Conservation (phyloP, 148 eudicot species). For the Camellia japonica region DNA sequence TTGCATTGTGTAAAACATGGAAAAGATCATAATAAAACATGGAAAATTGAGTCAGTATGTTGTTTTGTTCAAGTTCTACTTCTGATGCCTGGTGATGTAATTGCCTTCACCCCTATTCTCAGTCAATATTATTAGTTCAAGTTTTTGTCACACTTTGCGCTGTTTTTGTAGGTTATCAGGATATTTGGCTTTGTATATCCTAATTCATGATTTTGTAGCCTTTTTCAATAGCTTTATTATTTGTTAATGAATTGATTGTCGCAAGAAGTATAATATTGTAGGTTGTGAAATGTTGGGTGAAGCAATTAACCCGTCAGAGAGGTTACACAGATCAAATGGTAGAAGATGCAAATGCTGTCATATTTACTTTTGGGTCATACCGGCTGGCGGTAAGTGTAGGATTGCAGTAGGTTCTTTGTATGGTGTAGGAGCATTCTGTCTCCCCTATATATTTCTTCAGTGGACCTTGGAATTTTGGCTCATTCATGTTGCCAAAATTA, state of each 20-base stretch:
- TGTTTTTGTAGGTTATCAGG: background rate
- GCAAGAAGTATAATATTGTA: conserved; percentile 2
- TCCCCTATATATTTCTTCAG: too few relatives aligned
- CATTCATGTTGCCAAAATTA: background rate
- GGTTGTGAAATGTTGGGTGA: conserved; percentile 46
- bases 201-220: background rate
- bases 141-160: background rate
- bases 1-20: too few relatives aligned
- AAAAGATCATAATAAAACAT: too few relatives aligned
- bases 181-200: background rate
- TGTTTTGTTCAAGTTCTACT: background rate
- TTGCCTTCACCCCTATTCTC: background rate
- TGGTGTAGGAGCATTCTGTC: background rate
- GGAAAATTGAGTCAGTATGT: too few relatives aligned
- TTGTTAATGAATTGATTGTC: conserved; percentile 5
- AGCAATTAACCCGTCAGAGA: conserved; percentile 40
- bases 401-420: background rate
- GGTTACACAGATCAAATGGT: conserved; percentile 18
- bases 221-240: background rate
- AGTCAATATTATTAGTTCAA: too few relatives aligned
- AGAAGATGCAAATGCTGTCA: too few relatives aligned
- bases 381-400: conserved; percentile 41
- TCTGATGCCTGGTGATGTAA: too few relatives aligned
- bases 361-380: conserved; percentile 16
- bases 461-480: too few relatives aligned